A percentile compares a stretch with the other conserved stretches of the same genome.
Conservation (phyloP, 2,329 filamentous ascomycete genomes). For the Penicillium sp. region DNA sequence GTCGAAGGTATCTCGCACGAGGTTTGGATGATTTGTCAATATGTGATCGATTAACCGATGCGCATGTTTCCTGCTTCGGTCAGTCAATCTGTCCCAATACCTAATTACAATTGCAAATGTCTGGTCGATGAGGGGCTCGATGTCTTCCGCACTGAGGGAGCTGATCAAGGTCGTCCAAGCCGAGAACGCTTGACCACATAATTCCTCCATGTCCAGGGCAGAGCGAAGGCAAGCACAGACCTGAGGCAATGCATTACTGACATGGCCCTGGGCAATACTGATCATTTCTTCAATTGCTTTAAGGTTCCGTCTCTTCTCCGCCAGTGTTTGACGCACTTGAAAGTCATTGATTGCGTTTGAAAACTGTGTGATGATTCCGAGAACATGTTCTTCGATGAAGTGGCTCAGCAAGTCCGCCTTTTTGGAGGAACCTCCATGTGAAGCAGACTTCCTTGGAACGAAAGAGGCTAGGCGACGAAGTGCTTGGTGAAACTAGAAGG, state of each 20-base stretch:
- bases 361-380: conserved; percentile 83
- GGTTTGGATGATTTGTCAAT: conserved; percentile 60
- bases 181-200: conserved; percentile 77
- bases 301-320: conserved; percentile 75
- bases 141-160: conserved; percentile 73
- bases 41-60: conserved; percentile 65
- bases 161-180: conserved; percentile 81
- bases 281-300: conserved; percentile 88
- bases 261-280: conserved; percentile 68
- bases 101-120: conserved; percentile 84
- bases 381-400: conserved; percentile 79
- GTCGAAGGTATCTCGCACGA: conserved; percentile 67
- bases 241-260: conserved; percentile 81
- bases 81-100: conserved; percentile 71
- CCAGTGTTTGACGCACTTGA: conserved; percentile 55
- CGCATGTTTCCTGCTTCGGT: conserved; percentile 59
- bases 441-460: conserved; percentile 50
- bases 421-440: conserved; percentile 47
- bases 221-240: conserved; percentile 83
- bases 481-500: conserved; percentile 49
- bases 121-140: conserved; percentile 78
- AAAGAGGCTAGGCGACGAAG: conserved; percentile 53
- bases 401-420: conserved; percentile 62
- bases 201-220: conserved; percentile 69
- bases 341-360: conserved; percentile 75